These are phyloP conservation scores for Teratosphaeria viscida DNA, from an alignment of 2,329 filamentous ascomycete species.

Conservation along the genomic window DNA sequence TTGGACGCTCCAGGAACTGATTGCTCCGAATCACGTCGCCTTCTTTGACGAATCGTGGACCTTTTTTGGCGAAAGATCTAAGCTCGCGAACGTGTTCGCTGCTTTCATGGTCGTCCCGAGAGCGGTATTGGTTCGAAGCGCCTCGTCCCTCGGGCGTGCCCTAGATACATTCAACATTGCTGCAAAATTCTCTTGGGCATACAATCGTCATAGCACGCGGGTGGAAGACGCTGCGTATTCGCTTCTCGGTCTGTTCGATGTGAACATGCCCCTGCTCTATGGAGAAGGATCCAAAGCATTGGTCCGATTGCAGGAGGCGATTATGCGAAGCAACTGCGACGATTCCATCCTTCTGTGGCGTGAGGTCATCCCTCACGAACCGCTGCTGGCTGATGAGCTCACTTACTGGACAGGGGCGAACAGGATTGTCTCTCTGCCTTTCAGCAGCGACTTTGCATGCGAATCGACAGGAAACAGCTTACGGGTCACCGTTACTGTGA, in stretches of 20 bases:
- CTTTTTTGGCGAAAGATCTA: neutral
- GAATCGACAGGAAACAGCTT: neutral
- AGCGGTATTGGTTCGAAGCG: neutral
- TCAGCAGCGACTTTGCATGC: neutral
- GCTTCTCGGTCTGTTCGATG: constrained; percentile 34
- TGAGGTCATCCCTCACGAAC: neutral
- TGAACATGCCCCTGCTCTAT: constrained; percentile 36
- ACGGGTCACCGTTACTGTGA: neutral
- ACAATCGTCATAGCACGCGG: constrained; percentile 6
- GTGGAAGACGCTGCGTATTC: constrained; percentile 36
- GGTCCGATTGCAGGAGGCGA: neutral
- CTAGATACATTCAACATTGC: neutral
- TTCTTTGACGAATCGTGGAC: neutral
- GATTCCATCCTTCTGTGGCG: neutral
- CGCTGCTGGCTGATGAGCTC: neutral
- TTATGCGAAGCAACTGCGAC: neutral
- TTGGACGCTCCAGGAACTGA: neutral
- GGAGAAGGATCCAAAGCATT: constrained; percentile 20
- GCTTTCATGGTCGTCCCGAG: neutral
- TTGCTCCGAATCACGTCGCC: neutral
- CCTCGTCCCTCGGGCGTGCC: neutral
- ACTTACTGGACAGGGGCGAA: neutral
- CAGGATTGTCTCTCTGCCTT: neutral
- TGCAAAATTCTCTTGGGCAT: constrained; percentile 10
- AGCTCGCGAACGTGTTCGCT: neutral